Conservation (phyloP, 495 filamentous ascomycete species). For the Ascobolus immersus region DNA sequence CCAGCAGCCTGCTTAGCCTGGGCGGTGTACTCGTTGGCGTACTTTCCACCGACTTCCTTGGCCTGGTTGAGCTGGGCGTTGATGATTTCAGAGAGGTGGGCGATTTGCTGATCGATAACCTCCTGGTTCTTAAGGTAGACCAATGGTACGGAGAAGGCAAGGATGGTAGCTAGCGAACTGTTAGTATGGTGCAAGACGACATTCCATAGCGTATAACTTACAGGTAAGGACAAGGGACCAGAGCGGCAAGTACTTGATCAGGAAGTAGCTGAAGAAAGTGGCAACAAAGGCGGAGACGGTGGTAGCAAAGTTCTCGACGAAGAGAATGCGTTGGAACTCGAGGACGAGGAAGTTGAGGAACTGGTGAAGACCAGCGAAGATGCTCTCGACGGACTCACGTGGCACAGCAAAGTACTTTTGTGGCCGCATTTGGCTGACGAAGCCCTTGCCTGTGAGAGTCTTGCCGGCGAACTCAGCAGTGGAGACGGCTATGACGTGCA, state of each 20-base stretch:
- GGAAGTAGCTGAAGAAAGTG: constrained; percentile 68
- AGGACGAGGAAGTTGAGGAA: constrained; percentile 93
- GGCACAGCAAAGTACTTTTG: constrained; percentile 80
- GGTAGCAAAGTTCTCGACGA: constrained; percentile 69
- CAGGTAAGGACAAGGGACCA: constrained; percentile 66
- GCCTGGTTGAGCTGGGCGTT: constrained; percentile 62
- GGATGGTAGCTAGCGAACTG: constrained; percentile 26
- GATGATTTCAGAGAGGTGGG: constrained; percentile 41
- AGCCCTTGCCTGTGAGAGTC: constrained; percentile 44
- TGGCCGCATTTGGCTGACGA: constrained; percentile 69
- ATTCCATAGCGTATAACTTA: constrained; percentile 4
- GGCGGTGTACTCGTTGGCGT: constrained; percentile 49
- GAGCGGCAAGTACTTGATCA: constrained; percentile 79
- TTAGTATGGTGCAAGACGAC: neutral
- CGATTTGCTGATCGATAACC: constrained; percentile 65
- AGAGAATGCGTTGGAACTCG: constrained; percentile 82
- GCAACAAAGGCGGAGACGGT: constrained; percentile 50
- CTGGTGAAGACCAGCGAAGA: constrained; percentile 69
- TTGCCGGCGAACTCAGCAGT: constrained; percentile 53
- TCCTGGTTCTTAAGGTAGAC: constrained; percentile 85
- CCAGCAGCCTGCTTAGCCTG: constrained; percentile 55
- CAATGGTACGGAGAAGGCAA: constrained; percentile 64
- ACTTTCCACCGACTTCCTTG: constrained; percentile 53
- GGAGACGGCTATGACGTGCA: constrained; percentile 37
- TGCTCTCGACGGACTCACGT: constrained; percentile 50